A percentile compares a stretch with the other conserved stretches of the same genome.
phyloP scores from a whole-genome alignment of 768 basidiomycete species.

The Suillus brevipes region DNA sequence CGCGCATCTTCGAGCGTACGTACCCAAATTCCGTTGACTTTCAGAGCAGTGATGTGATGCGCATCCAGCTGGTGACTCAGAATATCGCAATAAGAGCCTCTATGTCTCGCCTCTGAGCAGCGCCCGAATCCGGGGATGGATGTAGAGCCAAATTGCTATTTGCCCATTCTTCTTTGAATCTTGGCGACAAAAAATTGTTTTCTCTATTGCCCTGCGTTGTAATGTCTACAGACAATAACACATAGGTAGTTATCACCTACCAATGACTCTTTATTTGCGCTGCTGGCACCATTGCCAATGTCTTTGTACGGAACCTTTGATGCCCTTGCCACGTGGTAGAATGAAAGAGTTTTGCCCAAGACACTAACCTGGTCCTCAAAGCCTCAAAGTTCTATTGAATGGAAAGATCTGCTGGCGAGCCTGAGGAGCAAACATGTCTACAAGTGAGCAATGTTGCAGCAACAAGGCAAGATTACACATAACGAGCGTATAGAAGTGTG shows the following conservation, averaged over 20 bases:
- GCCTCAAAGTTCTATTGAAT: background rate
- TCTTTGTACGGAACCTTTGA: background rate
- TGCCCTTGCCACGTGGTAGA: background rate
- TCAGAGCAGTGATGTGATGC: background rate
- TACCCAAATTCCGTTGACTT: background rate
- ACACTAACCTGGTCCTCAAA: background rate
- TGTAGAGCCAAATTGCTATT: background rate
- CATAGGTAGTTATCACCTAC: background rate
- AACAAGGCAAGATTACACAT: background rate
- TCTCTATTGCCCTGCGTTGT: background rate
- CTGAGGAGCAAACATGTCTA: background rate
- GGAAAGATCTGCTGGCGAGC: background rate
- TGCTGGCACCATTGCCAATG: background rate
- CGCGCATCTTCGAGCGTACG: background rate
- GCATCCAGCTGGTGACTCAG: background rate
- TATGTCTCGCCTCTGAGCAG: background rate
- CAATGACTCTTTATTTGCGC: background rate
- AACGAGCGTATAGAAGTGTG: background rate
- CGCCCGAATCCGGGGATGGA: background rate
- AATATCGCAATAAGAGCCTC: conserved; percentile 2
- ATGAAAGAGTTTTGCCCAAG: background rate
- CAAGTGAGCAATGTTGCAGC: background rate
- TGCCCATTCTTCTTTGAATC: background rate
- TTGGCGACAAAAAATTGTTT: background rate
- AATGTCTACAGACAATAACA: background rate